A percentile compares a stretch with the other conserved stretches of the same genome.
phyloP scores from a whole-genome alignment of 306 rosid species.

The Casuarina equisetifolia region DNA sequence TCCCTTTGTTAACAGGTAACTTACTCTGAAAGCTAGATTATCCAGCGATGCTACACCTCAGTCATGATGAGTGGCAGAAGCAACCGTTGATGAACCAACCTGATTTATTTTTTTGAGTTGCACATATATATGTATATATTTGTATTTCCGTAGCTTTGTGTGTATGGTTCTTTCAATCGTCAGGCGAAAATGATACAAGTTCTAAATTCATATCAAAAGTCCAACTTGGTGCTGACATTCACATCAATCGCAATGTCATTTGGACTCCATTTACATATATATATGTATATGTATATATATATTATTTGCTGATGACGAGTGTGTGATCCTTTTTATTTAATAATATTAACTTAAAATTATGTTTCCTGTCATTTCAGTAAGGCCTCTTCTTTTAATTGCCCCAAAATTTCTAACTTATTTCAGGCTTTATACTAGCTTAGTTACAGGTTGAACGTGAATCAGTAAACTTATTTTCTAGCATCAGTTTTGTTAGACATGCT shows the following conservation, averaged over 20 bases:
- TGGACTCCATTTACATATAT: constrained; percentile 3
- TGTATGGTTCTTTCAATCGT: not conserved
- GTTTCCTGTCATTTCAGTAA: constrained; percentile 6
- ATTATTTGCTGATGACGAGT: constrained; percentile 1
- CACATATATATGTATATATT: not conserved
- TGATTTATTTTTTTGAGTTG: not conserved
- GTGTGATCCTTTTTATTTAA: not conserved
- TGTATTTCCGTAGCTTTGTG: not conserved
- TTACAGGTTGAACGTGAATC: constrained; percentile 18
- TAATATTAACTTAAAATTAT: constrained; percentile 7
- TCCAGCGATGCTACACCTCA: not conserved
- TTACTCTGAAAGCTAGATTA: constrained; percentile 26
- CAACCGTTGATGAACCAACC: not conserved
- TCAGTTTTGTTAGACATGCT: constrained; percentile 8
- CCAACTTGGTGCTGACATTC: not conserved
- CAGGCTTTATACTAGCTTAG: constrained; percentile 15
- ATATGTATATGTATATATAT: not conserved
- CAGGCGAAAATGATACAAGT: not conserved
- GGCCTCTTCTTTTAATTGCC: not conserved
- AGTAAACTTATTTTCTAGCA: constrained; percentile 5
- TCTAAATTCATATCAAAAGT: not conserved
- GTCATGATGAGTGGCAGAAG: not conserved
- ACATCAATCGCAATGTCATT: not conserved
- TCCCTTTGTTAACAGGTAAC: constrained; percentile 89
- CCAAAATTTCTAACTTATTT: constrained; percentile 9